Conservation (phyloP, 1,139 yeast genomes). For the Lodderomyces jiufengensis region DNA sequence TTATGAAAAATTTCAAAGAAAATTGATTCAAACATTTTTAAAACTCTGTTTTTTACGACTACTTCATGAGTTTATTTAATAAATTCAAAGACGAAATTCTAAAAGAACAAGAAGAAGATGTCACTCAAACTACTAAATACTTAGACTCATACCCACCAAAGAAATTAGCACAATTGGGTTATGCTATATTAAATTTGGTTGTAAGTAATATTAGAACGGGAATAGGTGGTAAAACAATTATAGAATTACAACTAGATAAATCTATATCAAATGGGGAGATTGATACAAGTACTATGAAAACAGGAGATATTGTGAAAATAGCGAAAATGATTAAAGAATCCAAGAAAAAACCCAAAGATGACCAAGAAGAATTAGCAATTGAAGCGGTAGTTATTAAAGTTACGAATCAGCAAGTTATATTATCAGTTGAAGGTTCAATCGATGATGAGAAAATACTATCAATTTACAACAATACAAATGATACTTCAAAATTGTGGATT, state of each 20-base stretch:
- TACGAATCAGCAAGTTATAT: conserved; percentile 40
- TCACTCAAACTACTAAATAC: conserved; percentile 48
- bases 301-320: conserved; percentile 74
- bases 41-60: not conserved
- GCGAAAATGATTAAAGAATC: conserved; percentile 31
- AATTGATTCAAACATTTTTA: conserved; percentile 11
- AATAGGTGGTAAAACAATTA: conserved; percentile 68
- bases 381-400: conserved; percentile 64
- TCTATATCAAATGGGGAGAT: conserved; percentile 45
- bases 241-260: conserved; percentile 64
- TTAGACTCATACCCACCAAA: conserved; percentile 57
- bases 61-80: conserved; percentile 11
- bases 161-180: conserved; percentile 62
- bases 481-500: conserved; percentile 49
- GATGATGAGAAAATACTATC: conserved; percentile 43
- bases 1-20: conserved; percentile 11
- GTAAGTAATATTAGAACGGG: conserved; percentile 68
- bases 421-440: conserved; percentile 52
- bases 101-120: conserved; percentile 59
- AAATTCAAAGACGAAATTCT: conserved; percentile 38
- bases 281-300: conserved; percentile 56
- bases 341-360: conserved; percentile 22
- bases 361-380: conserved; percentile 23
- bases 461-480: conserved; percentile 44
- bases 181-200: conserved; percentile 67